These are phyloP conservation scores for Favolaschia claudopus DNA, from an alignment of 768 basidiomycete genomes.

Conservation along the genomic window DNA sequence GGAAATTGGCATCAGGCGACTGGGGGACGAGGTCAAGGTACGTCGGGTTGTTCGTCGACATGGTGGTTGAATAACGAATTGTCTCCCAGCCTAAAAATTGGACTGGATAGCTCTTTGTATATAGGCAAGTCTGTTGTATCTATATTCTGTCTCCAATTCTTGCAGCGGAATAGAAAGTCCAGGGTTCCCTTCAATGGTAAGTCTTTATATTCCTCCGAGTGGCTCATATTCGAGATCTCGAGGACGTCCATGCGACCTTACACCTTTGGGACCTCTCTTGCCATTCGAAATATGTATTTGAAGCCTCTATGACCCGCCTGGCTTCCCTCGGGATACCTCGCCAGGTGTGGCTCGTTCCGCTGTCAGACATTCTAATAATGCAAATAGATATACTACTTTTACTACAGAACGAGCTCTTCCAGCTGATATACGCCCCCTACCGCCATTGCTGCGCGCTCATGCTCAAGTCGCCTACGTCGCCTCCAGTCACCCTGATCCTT, in stretches of 20 bases:
- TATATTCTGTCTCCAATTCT: slow-evolving; percentile 6
- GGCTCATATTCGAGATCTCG: slow-evolving; percentile 16
- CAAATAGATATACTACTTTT: not conserved
- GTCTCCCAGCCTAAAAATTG: slow-evolving; percentile 36
- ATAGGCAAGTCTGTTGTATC: slow-evolving; percentile 27
- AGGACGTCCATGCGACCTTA: not conserved
- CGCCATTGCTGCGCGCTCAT: slow-evolving; percentile 57
- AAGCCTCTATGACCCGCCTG: slow-evolving; percentile 27
- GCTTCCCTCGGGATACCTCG: slow-evolving; percentile 13
- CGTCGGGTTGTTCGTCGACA: slow-evolving; percentile 22
- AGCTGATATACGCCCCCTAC: slow-evolving; percentile 71
- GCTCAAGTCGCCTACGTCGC: slow-evolving; percentile 59
- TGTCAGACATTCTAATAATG: slow-evolving; percentile 21
- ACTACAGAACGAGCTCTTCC: slow-evolving; percentile 69
- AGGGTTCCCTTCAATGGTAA: too few relatives aligned
- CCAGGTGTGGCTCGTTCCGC: slow-evolving; percentile 28
- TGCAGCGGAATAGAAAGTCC: too few relatives aligned
- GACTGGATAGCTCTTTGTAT: slow-evolving; percentile 31
- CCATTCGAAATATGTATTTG: slow-evolving; percentile 20
- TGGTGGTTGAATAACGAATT: not conserved
- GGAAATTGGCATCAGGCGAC: slow-evolving; percentile 63
- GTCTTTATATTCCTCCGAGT: not conserved
- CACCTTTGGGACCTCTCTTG: slow-evolving; percentile 19
- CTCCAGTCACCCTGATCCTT: slow-evolving; percentile 54
- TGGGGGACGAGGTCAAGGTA: slow-evolving; percentile 84